Conservation (phyloP, 306 rosid species). For the Dalbergia oliveri region DNA sequence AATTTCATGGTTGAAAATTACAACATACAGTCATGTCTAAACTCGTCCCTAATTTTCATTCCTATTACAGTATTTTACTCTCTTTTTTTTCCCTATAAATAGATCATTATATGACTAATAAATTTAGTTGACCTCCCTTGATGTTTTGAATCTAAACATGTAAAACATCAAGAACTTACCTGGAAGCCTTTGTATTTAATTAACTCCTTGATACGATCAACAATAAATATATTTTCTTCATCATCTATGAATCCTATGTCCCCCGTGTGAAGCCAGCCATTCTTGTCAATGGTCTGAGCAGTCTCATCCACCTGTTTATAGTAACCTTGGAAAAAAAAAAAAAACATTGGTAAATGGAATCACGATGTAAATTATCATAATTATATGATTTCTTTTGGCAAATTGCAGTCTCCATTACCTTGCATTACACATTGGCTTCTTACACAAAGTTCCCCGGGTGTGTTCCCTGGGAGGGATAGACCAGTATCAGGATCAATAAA, state of each 20-base stretch:
- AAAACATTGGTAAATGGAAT: neutral
- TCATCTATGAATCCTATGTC: slow-evolving; percentile 87
- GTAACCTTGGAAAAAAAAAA: slow-evolving; percentile 62
- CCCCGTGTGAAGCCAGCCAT: slow-evolving; percentile 95
- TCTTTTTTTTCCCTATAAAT: neutral
- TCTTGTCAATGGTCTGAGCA: slow-evolving; percentile 69
- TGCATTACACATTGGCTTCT: slow-evolving; percentile 92
- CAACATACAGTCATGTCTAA: neutral
- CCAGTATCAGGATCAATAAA: slow-evolving; percentile 85
- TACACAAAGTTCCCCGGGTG: slow-evolving; percentile 85
- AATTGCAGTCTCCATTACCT: slow-evolving; percentile 55
- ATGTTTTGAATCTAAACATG: neutral
- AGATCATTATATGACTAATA: neutral
- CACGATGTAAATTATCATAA: neutral
- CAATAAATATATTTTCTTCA: slow-evolving; percentile 76
- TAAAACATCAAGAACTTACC: slow-evolving; percentile 44
- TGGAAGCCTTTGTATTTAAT: slow-evolving; percentile 65
- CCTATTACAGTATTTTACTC: neutral
- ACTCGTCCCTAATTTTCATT: neutral
- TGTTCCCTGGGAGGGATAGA: slow-evolving; percentile 76
- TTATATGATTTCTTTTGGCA: neutral
- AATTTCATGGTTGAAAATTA: neutral
- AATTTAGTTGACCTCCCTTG: neutral
- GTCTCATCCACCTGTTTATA: slow-evolving; percentile 84
- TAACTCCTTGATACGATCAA: slow-evolving; percentile 63